phyloP scores from a whole-genome alignment of 208 protist genomes.

The Trypanosoma brucei region DNA sequence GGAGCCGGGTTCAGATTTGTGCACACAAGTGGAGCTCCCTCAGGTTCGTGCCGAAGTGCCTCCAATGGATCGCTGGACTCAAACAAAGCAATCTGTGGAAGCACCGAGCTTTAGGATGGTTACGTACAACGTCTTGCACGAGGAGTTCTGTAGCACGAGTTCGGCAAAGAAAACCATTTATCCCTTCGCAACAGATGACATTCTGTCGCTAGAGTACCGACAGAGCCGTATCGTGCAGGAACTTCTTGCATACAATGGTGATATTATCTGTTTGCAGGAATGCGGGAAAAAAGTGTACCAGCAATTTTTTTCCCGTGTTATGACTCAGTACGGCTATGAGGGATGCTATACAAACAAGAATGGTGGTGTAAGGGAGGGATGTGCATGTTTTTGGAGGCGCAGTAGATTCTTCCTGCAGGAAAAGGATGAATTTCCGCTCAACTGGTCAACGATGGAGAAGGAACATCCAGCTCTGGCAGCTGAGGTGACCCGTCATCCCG shows the following conservation, averaged over 20 bases:
- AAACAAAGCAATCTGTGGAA: conserved; percentile 31
- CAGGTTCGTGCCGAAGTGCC: conserved; percentile 40
- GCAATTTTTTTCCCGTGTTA: conserved; percentile 54
- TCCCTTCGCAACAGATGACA: conserved; percentile 75
- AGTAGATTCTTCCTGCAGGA: conserved; percentile 45
- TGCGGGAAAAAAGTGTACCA: conserved; percentile 78
- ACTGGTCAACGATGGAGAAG: conserved; percentile 40
- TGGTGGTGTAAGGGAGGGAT: conserved; percentile 72
- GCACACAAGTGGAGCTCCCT: conserved; percentile 55
- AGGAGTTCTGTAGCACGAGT: conserved; percentile 75
- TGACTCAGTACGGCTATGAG: conserved; percentile 63
- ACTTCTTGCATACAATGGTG: conserved; percentile 70
- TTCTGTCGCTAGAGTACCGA: conserved; percentile 65
- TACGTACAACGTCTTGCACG: conserved; percentile 91
- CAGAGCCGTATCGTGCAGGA: conserved; percentile 77
- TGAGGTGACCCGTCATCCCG: conserved; percentile 29
- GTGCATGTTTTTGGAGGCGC: conserved; percentile 52
- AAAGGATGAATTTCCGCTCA: conserved; percentile 41
- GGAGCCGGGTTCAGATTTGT: conserved; percentile 37
- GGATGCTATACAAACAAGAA: conserved; percentile 75
- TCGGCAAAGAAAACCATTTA: conserved; percentile 70
- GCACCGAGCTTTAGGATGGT: conserved; percentile 67
- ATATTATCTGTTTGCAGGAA: conserved; percentile 87
- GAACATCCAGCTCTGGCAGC: conserved; percentile 40
- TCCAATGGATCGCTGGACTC: conserved; percentile 52